phyloP scores from a whole-genome alignment of 768 basidiomycete species.

The Neoboletus subvelutipes region DNA sequence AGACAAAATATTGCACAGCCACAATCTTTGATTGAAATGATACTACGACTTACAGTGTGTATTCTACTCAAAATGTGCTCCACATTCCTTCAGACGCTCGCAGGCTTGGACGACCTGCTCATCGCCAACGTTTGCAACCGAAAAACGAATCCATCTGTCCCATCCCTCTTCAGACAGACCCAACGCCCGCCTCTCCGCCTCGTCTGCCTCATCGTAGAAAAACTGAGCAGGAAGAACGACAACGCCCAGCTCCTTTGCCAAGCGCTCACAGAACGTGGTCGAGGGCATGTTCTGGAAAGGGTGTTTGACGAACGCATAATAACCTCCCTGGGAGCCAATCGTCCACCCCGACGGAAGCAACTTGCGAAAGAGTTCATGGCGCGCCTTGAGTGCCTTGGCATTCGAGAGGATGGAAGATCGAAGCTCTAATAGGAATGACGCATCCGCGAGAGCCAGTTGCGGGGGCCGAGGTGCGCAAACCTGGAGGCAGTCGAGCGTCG shows the following conservation, averaged over 20 bases:
- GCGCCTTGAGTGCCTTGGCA: constrained; percentile 46
- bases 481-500: constrained; percentile 76
- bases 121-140: constrained; percentile 78
- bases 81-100: constrained; percentile 45
- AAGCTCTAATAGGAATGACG: constrained; percentile 50
- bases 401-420: constrained; percentile 51
- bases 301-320: constrained; percentile 75
- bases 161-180: constrained; percentile 37
- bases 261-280: constrained; percentile 51
- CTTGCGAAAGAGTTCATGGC: constrained; percentile 57
- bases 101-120: constrained; percentile 54
- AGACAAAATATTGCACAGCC: background rate
- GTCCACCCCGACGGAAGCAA: constrained; percentile 55
- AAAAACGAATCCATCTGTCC: constrained; percentile 73
- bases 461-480: constrained; percentile 75
- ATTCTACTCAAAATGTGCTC: constrained; percentile 38
- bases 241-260: constrained; percentile 65
- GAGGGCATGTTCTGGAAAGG: constrained; percentile 52
- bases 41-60: no score
- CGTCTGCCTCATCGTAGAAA: constrained; percentile 39
- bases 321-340: constrained; percentile 66
- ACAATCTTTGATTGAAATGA: background rate
- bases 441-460: constrained; percentile 61
- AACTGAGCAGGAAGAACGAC: constrained; percentile 65
- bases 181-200: constrained; percentile 17